phyloP scores from a whole-genome alignment of 208 protist species.

The Acanthamoeba sp. region DNA sequence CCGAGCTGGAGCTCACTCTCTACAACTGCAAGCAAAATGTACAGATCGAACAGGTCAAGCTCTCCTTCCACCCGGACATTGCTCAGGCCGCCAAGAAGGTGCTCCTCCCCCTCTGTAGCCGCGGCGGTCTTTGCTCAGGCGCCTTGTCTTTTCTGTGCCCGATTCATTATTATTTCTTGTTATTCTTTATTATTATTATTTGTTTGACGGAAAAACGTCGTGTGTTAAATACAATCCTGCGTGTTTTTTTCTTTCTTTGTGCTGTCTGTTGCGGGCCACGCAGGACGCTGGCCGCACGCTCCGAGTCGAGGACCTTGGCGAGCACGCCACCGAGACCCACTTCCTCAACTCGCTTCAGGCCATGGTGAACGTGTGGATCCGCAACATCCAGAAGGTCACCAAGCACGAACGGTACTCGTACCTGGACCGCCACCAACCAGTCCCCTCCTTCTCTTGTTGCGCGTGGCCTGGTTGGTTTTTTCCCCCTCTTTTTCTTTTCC shows the following conservation, averaged over 20 bases:
- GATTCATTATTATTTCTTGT: too few species aligned
- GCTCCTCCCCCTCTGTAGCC: too few species aligned
- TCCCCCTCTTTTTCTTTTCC: too few species aligned
- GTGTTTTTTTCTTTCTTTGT: not conserved
- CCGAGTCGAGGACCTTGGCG: conserved; percentile 80
- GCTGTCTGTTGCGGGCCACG: not conserved
- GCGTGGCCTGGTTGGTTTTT: not conserved
- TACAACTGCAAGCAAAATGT: conserved; percentile 89
- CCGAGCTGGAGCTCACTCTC: conserved; percentile 88
- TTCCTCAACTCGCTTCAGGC: conserved; percentile 87
- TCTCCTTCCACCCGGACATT: conserved; percentile 86
- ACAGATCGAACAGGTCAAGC: conserved; percentile 87
- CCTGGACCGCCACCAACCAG: conserved; percentile 29
- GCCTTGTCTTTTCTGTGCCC: too few species aligned
- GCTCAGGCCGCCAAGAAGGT: not conserved
- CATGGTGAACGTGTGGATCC: conserved; percentile 85
- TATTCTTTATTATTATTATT: too few species aligned
- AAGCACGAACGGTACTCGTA: conserved; percentile 80
- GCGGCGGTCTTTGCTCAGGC: too few species aligned
- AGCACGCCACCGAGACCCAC: conserved; percentile 74
- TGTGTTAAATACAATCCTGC: too few species aligned
- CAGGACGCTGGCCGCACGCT: conserved; percentile 40
- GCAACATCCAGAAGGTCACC: conserved; percentile 90
- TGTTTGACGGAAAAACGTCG: too few species aligned
- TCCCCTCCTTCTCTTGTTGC: not conserved